These are phyloP conservation scores for Solanum hybrid DNA, from an alignment of 305 asterid genomes.

Conservation along the genomic window DNA sequence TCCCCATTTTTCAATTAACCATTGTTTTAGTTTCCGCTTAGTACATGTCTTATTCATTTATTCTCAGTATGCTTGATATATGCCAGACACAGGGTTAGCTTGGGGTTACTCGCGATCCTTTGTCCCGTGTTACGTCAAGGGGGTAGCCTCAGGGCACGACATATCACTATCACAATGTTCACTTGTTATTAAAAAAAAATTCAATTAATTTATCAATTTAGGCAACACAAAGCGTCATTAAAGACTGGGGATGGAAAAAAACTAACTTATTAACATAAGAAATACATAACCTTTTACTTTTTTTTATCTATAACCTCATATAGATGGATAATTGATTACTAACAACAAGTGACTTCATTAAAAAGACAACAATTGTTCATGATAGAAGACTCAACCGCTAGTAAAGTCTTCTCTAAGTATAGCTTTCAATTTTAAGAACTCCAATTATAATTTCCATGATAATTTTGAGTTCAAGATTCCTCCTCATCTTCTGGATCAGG, in stretches of 20 bases:
- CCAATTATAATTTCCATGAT: not conserved
- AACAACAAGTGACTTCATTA: not conserved
- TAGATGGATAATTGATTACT: not conserved
- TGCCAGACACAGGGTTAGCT: too few relatives aligned
- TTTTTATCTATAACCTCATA: not conserved
- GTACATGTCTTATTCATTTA: too few relatives aligned
- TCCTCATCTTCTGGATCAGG: not conserved
- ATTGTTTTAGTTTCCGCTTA: too few relatives aligned
- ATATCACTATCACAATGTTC: too few relatives aligned
- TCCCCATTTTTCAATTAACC: too few relatives aligned
- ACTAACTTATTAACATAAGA: not conserved
- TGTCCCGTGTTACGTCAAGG: too few relatives aligned
- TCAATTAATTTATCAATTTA: too few relatives aligned
- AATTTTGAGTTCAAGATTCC: not conserved
- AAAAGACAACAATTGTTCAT: not conserved
- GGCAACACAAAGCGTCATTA: not conserved
- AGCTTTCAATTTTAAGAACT: not conserved
- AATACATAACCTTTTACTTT: too few relatives aligned
- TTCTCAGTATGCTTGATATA: too few relatives aligned
- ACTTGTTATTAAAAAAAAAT: not conserved
- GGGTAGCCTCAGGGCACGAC: too few relatives aligned
- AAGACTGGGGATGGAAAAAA: not conserved
- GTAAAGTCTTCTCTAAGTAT: not conserved
- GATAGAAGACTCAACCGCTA: not conserved
- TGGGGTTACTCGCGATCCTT: too few relatives aligned